Conservation (phyloP, 768 basidiomycete genomes). For the Daedaleopsis sinensis region DNA sequence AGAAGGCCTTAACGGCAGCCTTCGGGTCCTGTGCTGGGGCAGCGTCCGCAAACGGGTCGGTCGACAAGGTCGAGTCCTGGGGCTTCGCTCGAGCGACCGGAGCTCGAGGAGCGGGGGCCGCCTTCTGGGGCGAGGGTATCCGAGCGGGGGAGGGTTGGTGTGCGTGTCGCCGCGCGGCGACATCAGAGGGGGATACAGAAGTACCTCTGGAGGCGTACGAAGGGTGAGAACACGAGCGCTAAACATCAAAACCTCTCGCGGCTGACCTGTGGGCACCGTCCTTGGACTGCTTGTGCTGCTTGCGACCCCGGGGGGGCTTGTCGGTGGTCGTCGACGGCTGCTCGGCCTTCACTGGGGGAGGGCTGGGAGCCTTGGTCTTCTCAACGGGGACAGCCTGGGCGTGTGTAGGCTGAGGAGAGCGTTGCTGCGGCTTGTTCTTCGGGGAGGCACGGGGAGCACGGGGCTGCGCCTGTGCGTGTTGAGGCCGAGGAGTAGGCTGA, state of each 20-base stretch:
- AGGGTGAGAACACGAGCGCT: constrained; percentile 32
- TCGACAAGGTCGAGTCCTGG: constrained; percentile 34
- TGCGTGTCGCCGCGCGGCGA: constrained; percentile 49
- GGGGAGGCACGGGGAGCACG: constrained; percentile 40
- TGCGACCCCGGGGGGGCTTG: constrained; percentile 37
- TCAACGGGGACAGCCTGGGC: constrained; percentile 30
- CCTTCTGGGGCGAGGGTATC: constrained; percentile 72
- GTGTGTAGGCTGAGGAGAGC: constrained; percentile 31
- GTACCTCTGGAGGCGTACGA: constrained; percentile 40
- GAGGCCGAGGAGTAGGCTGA: constrained; percentile 37
- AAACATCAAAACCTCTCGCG: constrained; percentile 19
- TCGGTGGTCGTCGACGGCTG: constrained; percentile 21
- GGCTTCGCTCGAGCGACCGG: constrained; percentile 20
- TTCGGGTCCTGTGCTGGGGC: constrained; percentile 38
- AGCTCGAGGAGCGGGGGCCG: constrained; percentile 29
- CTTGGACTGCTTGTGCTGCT: constrained; percentile 43
- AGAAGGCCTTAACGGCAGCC: constrained; percentile 27
- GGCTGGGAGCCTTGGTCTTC: constrained; percentile 32
- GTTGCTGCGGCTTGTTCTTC: constrained; percentile 37
- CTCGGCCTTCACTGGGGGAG: constrained; percentile 21
- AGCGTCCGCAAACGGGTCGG: constrained; percentile 55
- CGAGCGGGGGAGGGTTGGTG: constrained; percentile 61
- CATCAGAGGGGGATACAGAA: constrained; percentile 45
- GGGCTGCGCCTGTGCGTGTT: constrained; percentile 39
- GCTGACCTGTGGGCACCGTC: constrained; percentile 46